Base-by-base conservation (phyloP, 2,329 filamentous ascomycete genomes). In the Blastomyces parvus region DNA sequence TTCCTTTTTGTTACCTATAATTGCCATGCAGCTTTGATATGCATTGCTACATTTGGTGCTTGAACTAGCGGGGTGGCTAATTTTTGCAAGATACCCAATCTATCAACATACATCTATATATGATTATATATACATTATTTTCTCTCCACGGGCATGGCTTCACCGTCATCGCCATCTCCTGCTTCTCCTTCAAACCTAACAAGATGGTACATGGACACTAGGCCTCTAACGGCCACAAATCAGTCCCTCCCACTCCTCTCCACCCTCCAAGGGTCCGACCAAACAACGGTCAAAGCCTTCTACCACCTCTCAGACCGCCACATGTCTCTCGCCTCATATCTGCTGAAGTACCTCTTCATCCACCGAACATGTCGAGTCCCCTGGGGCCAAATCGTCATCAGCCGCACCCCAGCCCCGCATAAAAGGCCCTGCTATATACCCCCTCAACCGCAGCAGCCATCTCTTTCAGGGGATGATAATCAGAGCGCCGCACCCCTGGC, bases 261-360 rank as follows among this genome's bases (percentile, higher is more conserved):
- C 38, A 75, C 74, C 4, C 71, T 82, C 7, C 74, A 74, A 64
- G 68, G 72, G 42, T 70, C 78, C 33, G 84, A 87, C 68, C 81
- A 82, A 66, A 77, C 80, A 64, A 73, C 75, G 25, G 75, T 81
- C 55, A 75, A 74, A 30, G 76, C 77, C 57, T 85, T 79, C 72
- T 79, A 82, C 70, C 80, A 82, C 69, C 72, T 81, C 42, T 70
- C 81, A 68, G 85, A 87, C 70, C 82, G 81, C 22, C 81, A 81
- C 67, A 86, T 87, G 82, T 82, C 80, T 22, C 77, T 88, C 2
- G 84, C 78, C 9, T 87, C 84, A 8, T 82, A 82, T 17, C 73
- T 88, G 27, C 76, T 88, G 30, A 88, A 88, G 72, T 83, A 85
- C 13, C 73, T 82, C 19, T 87, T 83, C 68, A 80, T 87, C 55